phyloP scores from a whole-genome alignment of 192 early-diverging fungal species.

The Gryganskiella cystojenkinii region DNA sequence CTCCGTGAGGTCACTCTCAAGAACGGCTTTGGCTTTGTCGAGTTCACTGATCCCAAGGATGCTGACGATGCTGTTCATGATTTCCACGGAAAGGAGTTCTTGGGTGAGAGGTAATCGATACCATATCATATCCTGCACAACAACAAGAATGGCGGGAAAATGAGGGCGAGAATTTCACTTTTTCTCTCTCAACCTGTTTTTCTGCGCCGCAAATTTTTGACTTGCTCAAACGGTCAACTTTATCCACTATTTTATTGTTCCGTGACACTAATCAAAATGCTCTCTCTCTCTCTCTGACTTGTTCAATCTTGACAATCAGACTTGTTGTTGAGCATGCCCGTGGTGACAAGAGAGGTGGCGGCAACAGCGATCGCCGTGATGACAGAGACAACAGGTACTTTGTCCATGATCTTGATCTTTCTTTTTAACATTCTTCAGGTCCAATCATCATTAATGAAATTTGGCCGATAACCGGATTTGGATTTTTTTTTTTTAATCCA shows the following conservation, averaged over 20 bases:
- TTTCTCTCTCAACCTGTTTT: too few species aligned
- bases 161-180: too few species aligned
- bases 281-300: too few species aligned
- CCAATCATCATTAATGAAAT: background rate
- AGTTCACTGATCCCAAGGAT: constrained; percentile 88
- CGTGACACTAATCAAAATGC: too few species aligned
- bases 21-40: constrained; percentile 94
- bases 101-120: constrained; percentile 81
- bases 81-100: constrained; percentile 82
- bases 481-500: too few species aligned
- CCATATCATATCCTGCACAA: background rate
- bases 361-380: constrained; percentile 61
- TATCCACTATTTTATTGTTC: too few species aligned
- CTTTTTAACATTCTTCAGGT: constrained; percentile 20
- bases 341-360: constrained; percentile 64
- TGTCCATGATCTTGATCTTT: constrained; percentile 4
- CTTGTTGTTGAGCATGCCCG: constrained; percentile 87
- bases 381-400: constrained; percentile 59
- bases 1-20: constrained; percentile 85
- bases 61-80: constrained; percentile 91
- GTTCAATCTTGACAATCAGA: constrained; percentile 52
- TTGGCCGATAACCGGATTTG: too few species aligned
- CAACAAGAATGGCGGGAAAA: too few species aligned
- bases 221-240: too few species aligned
- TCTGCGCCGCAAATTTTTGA: too few species aligned